Percentiles rank a stretch among this genome's conserved stretches.
phyloP scores from a whole-genome alignment of 2,329 filamentous ascomycete species.

The Corinectria fuckeliana region DNA sequence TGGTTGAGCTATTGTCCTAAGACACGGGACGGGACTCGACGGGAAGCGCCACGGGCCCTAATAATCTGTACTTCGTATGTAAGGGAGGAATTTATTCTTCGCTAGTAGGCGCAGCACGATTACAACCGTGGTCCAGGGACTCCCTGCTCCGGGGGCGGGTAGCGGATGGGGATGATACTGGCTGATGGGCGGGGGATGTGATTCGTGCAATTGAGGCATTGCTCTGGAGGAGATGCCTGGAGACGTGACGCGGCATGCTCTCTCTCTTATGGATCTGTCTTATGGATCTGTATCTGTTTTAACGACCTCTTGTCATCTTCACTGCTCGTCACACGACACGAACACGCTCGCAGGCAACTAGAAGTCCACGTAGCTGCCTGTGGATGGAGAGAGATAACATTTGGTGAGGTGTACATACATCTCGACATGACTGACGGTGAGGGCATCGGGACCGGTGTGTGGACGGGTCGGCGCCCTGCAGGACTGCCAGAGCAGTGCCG shows the following conservation, averaged over 20 bases:
- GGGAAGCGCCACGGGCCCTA: slow-evolving; percentile 1
- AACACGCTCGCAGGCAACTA: not conserved
- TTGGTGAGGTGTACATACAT: not conserved
- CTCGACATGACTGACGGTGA: not conserved
- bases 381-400: not conserved
- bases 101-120: not conserved
- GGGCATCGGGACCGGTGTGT: not conserved
- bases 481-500: too few species aligned
- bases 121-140: too few species aligned
- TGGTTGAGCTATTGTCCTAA: slow-evolving; percentile 1
- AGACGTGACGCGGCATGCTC: slow-evolving; percentile 12
- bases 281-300: not conserved
- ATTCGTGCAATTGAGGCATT: slow-evolving; percentile 13
- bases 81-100: not conserved
- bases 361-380: slow-evolving; percentile 7
- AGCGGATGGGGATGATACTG: slow-evolving; percentile 1
- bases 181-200: slow-evolving; percentile 8
- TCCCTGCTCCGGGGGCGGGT: slow-evolving; percentile 1
- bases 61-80: too few species aligned
- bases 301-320: not conserved
- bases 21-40: not conserved
- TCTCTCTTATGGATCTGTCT: not conserved
- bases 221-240: slow-evolving; percentile 8
- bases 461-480: too few species aligned
- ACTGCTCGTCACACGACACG: too few species aligned